phyloP scores from a whole-genome alignment of 345 rosid species.

The Geranium rotundifolium region DNA sequence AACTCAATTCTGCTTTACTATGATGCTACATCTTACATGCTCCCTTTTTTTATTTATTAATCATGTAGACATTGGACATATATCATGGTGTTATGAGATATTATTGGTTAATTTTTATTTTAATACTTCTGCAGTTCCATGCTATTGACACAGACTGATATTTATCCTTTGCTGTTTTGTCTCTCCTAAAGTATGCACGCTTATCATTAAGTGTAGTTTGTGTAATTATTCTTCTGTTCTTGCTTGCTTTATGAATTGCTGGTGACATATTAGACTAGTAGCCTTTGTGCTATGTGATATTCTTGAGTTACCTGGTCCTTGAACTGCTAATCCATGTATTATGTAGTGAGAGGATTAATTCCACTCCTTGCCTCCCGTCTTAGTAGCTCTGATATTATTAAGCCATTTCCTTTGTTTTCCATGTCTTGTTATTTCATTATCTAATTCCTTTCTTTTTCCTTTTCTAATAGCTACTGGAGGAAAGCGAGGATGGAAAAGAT shows the following conservation, averaged over 20 bases:
- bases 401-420: not conserved
- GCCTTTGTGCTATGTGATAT: too few relatives aligned
- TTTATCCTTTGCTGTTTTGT: not conserved
- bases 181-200: not conserved
- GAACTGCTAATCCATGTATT: too few relatives aligned
- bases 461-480: slow-evolving; percentile 65
- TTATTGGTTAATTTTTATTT: too few relatives aligned
- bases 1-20: not conserved
- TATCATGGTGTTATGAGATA: not conserved
- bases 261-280: not conserved
- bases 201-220: not conserved
- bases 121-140: not conserved
- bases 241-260: slow-evolving; percentile 1
- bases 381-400: not conserved
- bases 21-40: not conserved
- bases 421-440: not conserved
- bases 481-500: slow-evolving; percentile 90
- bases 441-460: not conserved
- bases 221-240: not conserved
- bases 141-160: not conserved
- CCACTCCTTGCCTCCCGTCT: too few relatives aligned
- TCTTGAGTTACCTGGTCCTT: too few relatives aligned
- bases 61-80: not conserved
- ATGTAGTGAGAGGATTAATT: too few relatives aligned
- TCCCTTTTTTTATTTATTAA: too few relatives aligned